Base-by-base conservation (phyloP, 169 alveolate species). In the Plasmodium inui region DNA sequence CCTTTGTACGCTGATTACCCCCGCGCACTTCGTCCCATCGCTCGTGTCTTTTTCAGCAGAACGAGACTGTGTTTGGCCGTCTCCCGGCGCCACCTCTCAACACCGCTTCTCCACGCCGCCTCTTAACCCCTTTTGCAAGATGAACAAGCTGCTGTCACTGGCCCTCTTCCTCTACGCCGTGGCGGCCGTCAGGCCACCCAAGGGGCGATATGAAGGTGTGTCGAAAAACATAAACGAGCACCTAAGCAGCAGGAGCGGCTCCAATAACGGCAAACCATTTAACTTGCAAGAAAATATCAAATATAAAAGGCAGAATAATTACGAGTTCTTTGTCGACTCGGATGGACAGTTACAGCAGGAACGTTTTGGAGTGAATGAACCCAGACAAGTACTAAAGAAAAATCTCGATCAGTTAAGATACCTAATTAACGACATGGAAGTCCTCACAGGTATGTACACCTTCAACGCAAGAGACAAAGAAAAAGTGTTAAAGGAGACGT, bases 401-500 rank as follows among this genome's bases (percentile, higher is more conserved):
- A 89, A 53, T 67, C 22, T 78, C 10, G 82, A 50, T 2, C 32
- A 78, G 1, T 78, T 89, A 39, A 53, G 94, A 32, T 89, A 89
- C 71, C 70, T 80, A 57, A 57, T 89, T 57, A 89, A 89, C 55
- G 94, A 89, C 46, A 57, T 89, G 70, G 94, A 89, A 37, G 44
- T 89, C 10, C 32, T 79, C 39, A 55, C 71, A 78, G 90, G 90
- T 30, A 90, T 89, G 2, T 89, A 89, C 32, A 37, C 19, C 37
- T 89, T 89, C 46, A 80, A 78, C 32, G 19, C 81, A 12, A 57
- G 83, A 79, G 88, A 89, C 71, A 67, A 57, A 22, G 90, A 89
- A 34, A 89, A 89, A 73, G 90, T 89, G 30, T 89, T 89, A 79
- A 89, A 67, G 79, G 94, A 89, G 41, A 89, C 94, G 0, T 53